phyloP scores from a whole-genome alignment of 148 eudicot species.

The Pouteria glomerata region DNA sequence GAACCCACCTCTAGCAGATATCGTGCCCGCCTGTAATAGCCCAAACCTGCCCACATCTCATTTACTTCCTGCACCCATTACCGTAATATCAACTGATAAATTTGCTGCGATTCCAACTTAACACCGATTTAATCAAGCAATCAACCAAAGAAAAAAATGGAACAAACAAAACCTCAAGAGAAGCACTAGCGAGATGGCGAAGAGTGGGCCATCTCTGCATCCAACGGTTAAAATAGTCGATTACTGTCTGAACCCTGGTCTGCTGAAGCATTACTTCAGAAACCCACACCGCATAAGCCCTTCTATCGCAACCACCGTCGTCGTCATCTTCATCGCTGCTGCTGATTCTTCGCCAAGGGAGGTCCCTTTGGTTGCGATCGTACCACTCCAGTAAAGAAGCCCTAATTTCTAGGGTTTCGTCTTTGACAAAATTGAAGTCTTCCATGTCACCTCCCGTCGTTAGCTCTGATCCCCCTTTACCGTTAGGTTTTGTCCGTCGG shows the following conservation, averaged over 20 bases:
- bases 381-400: conserved; percentile 68
- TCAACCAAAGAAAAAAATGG: neutral
- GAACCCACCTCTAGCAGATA: conserved; percentile 72
- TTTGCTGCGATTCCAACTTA: neutral
- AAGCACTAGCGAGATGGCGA: conserved; percentile 61
- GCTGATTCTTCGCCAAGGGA: conserved; percentile 74
- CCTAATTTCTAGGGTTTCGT: conserved; percentile 64
- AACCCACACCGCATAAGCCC: conserved; percentile 92
- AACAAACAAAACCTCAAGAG: conserved; percentile 55
- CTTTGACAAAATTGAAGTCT: conserved; percentile 42
- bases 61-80: conserved; percentile 74
- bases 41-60: conserved; percentile 99
- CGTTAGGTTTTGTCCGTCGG: neutral
- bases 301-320: conserved; percentile 35
- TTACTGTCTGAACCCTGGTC: conserved; percentile 78
- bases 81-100: neutral
- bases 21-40: conserved; percentile 86
- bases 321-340: neutral
- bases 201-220: conserved; percentile 89
- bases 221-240: conserved; percentile 79
- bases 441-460: conserved; percentile 47
- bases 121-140: neutral
- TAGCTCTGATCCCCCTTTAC: neutral
- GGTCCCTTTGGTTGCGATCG: conserved; percentile 72
- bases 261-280: conserved; percentile 70